Base-by-base conservation (phyloP, 2,329 filamentous ascomycete genomes). In the Phialophora macrospora region DNA sequence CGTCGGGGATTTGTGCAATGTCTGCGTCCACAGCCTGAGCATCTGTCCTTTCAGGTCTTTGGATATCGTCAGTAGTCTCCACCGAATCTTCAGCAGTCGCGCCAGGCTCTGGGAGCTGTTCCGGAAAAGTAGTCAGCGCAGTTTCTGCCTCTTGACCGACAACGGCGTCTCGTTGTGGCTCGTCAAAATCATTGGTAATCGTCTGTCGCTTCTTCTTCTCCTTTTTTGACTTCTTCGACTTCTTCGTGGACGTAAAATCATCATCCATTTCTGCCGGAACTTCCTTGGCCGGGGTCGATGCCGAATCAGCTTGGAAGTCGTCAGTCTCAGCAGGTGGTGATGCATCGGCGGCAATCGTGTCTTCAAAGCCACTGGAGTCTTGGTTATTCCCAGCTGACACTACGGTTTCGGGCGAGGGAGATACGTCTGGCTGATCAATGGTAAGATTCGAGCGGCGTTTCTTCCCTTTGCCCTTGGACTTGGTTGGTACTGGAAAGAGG, bases 211-310 rank as follows among this genome's bases (percentile, higher is more conserved):
- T 62, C 57, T 68, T 71, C 49, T 72, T 70, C 28, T 64, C 68
- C 63, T 72, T 75, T 48, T 71, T 70, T 17, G 75, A 72, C 65
- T 78, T 79, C 65, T 65, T 70, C 1, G 59, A 51, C 24, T 52
- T 67, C 12, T 51, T 17, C 34, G 24, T 60, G 34, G 49, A 60
- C n/a, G 30, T n/a, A 30, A 30, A 26, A 12, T 4, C 22, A 14
- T 65, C 62, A 32, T 57, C 55, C 46, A 20, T 38, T 3, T 63
- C 65, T 22, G 55, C 57, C 30, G 34, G 22, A 20, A 22, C 46
- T 52, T 60, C 46, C 7, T 24, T 20, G 51, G 26, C 41, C 3
- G 30, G 30, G 22, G 30, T 26, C 24, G 22, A 12, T 17, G 11
- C 14, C n/a, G 46, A 17, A 28, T 54, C 46, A 32, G 20, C 28